Evolutionary conservation across 306 rosid species (phyloP).

Genomic region (Prosopis cineraria): DNA sequence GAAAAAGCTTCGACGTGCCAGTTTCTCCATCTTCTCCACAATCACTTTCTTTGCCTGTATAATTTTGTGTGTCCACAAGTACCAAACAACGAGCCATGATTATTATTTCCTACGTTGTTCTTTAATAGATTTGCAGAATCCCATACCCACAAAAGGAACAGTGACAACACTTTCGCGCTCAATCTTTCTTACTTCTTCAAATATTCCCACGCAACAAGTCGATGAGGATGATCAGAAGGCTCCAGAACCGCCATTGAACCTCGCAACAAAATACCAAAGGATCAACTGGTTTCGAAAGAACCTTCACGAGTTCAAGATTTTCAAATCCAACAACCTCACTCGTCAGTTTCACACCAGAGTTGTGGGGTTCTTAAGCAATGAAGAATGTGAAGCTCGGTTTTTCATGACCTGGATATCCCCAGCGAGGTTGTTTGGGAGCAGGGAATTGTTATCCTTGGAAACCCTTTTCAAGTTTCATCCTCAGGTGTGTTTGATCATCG

Average conservation of each 20-base stretch:
- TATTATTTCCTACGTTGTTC: slow-evolving; percentile 1
- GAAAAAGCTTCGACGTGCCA: neutral
- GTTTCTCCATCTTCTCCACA: slow-evolving; percentile 15
- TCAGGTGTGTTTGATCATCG: slow-evolving; percentile 62
- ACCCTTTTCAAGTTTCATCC: slow-evolving; percentile 71
- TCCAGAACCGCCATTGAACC: slow-evolving; percentile 46
- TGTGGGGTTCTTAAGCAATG: slow-evolving; percentile 36
- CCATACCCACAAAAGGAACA: slow-evolving; percentile 12
- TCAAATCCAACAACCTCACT: slow-evolving; percentile 47
- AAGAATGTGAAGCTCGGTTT: slow-evolving; percentile 48
- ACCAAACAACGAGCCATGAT: slow-evolving; percentile 25
- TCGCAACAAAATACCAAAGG: slow-evolving; percentile 48
- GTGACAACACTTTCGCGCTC: slow-evolving; percentile 22
- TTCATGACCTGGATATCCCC: slow-evolving; percentile 72
- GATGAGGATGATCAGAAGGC: slow-evolving; percentile 26
- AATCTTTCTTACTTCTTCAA: neutral
- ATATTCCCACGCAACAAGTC: slow-evolving; percentile 28
- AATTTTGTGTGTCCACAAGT: slow-evolving; percentile 41
- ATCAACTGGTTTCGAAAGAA: slow-evolving; percentile 47
- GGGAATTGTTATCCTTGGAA: slow-evolving; percentile 56
- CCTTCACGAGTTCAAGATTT: slow-evolving; percentile 47
- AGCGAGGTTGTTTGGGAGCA: slow-evolving; percentile 38
- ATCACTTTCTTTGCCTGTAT: slow-evolving; percentile 38
- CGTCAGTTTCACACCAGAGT: slow-evolving; percentile 47
- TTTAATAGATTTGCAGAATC: slow-evolving; percentile 12